Evolutionary conservation across 2,329 filamentous ascomycete species (phyloP).

Genomic region (Metarhizium sp.): DNA sequence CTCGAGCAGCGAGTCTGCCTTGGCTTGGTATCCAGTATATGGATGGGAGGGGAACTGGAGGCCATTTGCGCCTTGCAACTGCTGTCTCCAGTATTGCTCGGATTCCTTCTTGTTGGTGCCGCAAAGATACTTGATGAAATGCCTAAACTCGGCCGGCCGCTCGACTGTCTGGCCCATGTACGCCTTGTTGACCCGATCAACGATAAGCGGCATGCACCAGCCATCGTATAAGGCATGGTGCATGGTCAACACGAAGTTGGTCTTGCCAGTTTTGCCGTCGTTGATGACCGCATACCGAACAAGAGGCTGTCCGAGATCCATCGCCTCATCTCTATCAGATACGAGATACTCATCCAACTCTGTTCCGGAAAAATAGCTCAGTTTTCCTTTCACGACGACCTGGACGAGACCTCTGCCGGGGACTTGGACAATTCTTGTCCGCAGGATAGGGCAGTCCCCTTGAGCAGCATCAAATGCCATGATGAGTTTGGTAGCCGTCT

Average conservation of each 20-base stretch:
- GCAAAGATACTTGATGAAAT: slow-evolving; percentile 39
- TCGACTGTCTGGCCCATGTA: slow-evolving; percentile 24
- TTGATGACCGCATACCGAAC: slow-evolving; percentile 35
- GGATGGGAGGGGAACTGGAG: slow-evolving; percentile 40
- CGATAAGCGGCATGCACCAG: slow-evolving; percentile 42
- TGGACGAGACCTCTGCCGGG: slow-evolving; percentile 34
- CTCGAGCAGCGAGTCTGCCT: slow-evolving; percentile 43
- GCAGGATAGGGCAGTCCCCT: slow-evolving; percentile 30
- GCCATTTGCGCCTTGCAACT: slow-evolving; percentile 33
- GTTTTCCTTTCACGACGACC: slow-evolving; percentile 32
- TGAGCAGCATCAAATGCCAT: slow-evolving; percentile 32
- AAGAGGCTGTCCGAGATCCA: slow-evolving; percentile 36
- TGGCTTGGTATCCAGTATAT: slow-evolving; percentile 35
- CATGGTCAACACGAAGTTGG: slow-evolving; percentile 42
- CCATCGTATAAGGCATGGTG: slow-evolving; percentile 50
- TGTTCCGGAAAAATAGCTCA: slow-evolving; percentile 23
- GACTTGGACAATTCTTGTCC: slow-evolving; percentile 39
- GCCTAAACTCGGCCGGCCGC: slow-evolving; percentile 33
- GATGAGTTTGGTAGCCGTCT: slow-evolving; percentile 20
- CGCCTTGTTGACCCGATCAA: slow-evolving; percentile 37
- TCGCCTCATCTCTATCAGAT: slow-evolving; percentile 27
- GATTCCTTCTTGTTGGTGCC: slow-evolving; percentile 28
- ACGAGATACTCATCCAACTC: slow-evolving; percentile 31
- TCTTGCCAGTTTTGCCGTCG: slow-evolving; percentile 19
- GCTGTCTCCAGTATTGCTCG: slow-evolving; percentile 36